Percentiles rank a stretch among this genome's conserved stretches.
Evolutionary conservation across 495 filamentous ascomycete species (phyloP).

Genomic region (Cryomyces minteri): DNA sequence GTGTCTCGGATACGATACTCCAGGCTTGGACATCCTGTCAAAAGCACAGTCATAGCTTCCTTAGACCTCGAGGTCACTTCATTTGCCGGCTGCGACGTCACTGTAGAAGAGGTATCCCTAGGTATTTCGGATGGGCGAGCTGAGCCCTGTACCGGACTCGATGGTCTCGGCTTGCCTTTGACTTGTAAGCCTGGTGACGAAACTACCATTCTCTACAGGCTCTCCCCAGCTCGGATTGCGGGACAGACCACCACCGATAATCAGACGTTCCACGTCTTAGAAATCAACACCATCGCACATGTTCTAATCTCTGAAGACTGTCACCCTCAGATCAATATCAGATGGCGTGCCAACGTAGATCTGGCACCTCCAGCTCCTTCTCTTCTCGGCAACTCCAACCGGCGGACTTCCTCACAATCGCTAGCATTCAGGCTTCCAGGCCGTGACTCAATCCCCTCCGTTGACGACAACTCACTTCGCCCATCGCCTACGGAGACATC

Average conservation of each 20-base stretch:
- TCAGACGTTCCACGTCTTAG: slow-evolving; percentile 30
- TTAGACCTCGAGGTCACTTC: slow-evolving; percentile 80
- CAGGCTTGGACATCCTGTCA: slow-evolving; percentile 40
- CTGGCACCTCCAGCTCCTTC: slow-evolving; percentile 36
- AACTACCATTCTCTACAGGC: slow-evolving; percentile 65
- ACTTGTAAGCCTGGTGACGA: slow-evolving; percentile 64
- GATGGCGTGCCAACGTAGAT: slow-evolving; percentile 68
- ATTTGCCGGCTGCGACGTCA: slow-evolving; percentile 54
- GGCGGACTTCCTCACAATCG: slow-evolving; percentile 27
- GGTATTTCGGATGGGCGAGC: slow-evolving; percentile 41
- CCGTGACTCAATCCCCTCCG: slow-evolving; percentile 24
- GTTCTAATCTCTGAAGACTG: slow-evolving; percentile 47
- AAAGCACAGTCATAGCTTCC: slow-evolving; percentile 45
- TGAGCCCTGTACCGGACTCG: slow-evolving; percentile 43
- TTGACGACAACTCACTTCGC: slow-evolving; percentile 27
- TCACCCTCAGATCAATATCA: slow-evolving; percentile 54
- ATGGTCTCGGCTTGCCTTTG: slow-evolving; percentile 42
- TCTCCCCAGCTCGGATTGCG: slow-evolving; percentile 37
- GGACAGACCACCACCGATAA: slow-evolving; percentile 6
- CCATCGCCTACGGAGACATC: slow-evolving; percentile 31
- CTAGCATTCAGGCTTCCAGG: not conserved
- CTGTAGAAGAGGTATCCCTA: slow-evolving; percentile 49
- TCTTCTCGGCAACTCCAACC: slow-evolving; percentile 32
- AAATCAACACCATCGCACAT: slow-evolving; percentile 46
- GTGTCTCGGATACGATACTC: slow-evolving; percentile 73